These are phyloP conservation scores for Fusarium sp. DNA, from an alignment of 2,329 filamentous ascomycete genomes.

Conservation along the genomic window DNA sequence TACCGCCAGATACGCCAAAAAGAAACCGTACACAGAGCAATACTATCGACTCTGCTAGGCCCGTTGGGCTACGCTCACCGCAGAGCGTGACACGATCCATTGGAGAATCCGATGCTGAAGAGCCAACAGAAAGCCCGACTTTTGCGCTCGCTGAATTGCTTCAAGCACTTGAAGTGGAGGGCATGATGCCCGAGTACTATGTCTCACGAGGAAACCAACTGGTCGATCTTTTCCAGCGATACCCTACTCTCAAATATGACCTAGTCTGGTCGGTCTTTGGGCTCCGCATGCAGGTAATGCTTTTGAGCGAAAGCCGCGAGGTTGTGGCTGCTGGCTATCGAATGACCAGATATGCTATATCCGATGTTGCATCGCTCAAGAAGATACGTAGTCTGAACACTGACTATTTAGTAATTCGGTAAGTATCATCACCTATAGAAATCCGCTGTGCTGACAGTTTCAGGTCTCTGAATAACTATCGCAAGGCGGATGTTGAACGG, in stretches of 20 bases:
- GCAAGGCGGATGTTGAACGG: conserved; percentile 95
- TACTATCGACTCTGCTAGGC: conserved; percentile 56
- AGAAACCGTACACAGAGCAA: conserved; percentile 62
- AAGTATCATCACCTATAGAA: neutral
- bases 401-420: conserved; percentile 85
- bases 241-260: conserved; percentile 95
- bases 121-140: conserved; percentile 85
- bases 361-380: conserved; percentile 87
- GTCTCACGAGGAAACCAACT: conserved; percentile 91
- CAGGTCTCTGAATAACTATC: conserved; percentile 90
- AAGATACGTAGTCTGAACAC: conserved; percentile 90
- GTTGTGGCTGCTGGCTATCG: conserved; percentile 95
- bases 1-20: conserved; percentile 63
- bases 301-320: conserved; percentile 94
- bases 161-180: conserved; percentile 87
- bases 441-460: conserved; percentile 17
- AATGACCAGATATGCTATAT: conserved; percentile 93
- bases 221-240: conserved; percentile 94
- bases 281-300: conserved; percentile 91
- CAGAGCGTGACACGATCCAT: conserved; percentile 66
- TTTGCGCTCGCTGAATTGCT: conserved; percentile 90
- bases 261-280: conserved; percentile 96
- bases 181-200: conserved; percentile 93
- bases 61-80: conserved; percentile 66
- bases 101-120: conserved; percentile 71